These are phyloP conservation scores for Bryoerythrophyllum caledonicum DNA, from an alignment of 225 moss, liverwort and hornwort genomes.

Conservation along the genomic window DNA sequence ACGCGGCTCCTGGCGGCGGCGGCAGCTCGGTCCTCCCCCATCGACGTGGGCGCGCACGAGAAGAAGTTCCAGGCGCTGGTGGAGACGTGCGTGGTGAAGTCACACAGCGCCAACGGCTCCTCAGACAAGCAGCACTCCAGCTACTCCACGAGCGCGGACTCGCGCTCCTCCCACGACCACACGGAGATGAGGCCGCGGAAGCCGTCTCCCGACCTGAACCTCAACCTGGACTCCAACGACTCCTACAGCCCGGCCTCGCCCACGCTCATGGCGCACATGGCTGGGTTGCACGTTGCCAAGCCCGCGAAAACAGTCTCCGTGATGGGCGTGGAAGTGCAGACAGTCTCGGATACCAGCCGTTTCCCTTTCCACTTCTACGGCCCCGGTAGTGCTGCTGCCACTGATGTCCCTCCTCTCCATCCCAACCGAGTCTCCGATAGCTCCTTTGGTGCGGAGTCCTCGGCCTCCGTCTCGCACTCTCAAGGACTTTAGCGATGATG, in stretches of 20 bases:
- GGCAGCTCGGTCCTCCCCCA: neutral
- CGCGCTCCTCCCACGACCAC: constrained; percentile 22
- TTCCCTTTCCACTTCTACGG: constrained; percentile 22
- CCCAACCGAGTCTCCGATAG: constrained; percentile 16
- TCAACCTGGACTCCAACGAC: constrained; percentile 29
- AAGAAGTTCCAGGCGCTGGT: constrained; percentile 43
- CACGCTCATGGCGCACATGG: constrained; percentile 20
- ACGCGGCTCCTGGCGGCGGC: constrained; percentile 26
- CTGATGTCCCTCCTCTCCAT: constrained; percentile 22
- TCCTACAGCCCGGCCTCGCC: constrained; percentile 20
- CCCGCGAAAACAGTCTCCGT: constrained; percentile 16
- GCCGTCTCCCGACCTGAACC: constrained; percentile 40
- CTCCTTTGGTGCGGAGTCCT: constrained; percentile 16
- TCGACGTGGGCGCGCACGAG: constrained; percentile 17
- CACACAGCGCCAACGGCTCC: constrained; percentile 24
- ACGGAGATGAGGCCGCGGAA: constrained; percentile 18
- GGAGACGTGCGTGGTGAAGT: constrained; percentile 34
- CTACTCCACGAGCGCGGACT: constrained; percentile 27
- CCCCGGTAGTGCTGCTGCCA: constrained; percentile 11
- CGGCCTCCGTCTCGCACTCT: constrained; percentile 12
- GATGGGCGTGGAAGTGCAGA: constrained; percentile 30
- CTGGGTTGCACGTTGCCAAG: constrained; percentile 18
- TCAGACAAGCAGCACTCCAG: constrained; percentile 9
- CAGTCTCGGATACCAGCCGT: constrained; percentile 9
- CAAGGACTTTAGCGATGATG: constrained; percentile 12